phyloP scores from a whole-genome alignment of 495 filamentous ascomycete genomes.

The Neurospora sp. region DNA sequence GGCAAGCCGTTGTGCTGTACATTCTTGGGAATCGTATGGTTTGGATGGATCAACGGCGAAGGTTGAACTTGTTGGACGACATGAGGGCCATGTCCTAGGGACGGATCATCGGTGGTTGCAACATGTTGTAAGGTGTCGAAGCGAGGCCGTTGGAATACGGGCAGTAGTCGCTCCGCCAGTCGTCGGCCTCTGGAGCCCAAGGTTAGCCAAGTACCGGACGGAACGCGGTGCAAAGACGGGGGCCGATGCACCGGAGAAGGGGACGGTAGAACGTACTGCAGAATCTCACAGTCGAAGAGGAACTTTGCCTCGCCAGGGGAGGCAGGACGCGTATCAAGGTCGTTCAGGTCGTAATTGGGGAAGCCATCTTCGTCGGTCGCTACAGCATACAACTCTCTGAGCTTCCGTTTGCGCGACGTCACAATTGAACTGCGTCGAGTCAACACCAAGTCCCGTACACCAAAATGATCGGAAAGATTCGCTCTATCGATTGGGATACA shows the following conservation, averaged over 20 bases:
- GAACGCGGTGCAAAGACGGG: constrained; percentile 13
- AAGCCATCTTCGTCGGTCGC: constrained; percentile 38
- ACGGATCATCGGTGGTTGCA: constrained; percentile 15
- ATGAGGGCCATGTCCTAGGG: constrained; percentile 13
- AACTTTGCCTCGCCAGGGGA: constrained; percentile 51
- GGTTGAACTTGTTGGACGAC: constrained; percentile 6
- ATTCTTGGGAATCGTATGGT: background rate
- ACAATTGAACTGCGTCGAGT: constrained; percentile 55
- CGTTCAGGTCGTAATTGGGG: constrained; percentile 30
- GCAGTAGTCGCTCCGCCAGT: constrained; percentile 63
- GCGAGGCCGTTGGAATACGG: constrained; percentile 41
- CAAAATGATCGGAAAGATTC: constrained; percentile 34
- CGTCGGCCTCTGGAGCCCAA: constrained; percentile 49
- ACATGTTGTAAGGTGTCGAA: constrained; percentile 25
- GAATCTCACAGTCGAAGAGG: constrained; percentile 63
- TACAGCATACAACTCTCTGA: constrained; percentile 66
- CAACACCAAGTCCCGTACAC: constrained; percentile 26
- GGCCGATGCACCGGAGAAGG: background rate
- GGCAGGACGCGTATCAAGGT: constrained; percentile 38
- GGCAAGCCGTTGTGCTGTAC: constrained; percentile 7
- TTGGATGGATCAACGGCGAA: background rate
- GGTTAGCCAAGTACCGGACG: constrained; percentile 1
- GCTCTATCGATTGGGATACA: constrained; percentile 29
- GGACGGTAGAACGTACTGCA: constrained; percentile 49
- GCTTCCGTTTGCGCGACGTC: constrained; percentile 71